Evolutionary conservation across 805 yeast species (phyloP).

Genomic region (Ogataea methylovora): DNA sequence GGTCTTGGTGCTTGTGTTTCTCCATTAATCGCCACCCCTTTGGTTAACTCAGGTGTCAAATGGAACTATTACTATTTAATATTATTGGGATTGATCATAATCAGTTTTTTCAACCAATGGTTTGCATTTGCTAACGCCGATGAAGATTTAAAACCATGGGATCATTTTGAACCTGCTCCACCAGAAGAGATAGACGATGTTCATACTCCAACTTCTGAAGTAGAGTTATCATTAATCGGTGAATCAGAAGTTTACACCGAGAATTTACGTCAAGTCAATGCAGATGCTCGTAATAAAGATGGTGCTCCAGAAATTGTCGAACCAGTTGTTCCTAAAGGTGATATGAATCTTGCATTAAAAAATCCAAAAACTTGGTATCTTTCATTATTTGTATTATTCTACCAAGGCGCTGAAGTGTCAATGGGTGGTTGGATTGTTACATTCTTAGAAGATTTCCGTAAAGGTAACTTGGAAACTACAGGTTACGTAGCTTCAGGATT

Average conservation of each 20-base stretch:
- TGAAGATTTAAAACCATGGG: constrained; percentile 33
- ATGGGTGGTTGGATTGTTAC: constrained; percentile 69
- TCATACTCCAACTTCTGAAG: constrained; percentile 1
- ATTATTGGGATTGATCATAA: constrained; percentile 31
- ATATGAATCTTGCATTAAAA: constrained; percentile 31
- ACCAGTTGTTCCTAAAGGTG: constrained; percentile 18
- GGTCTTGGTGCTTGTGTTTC: constrained; percentile 69
- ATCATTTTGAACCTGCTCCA: constrained; percentile 15
- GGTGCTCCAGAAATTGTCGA: constrained; percentile 6
- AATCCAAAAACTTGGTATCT: constrained; percentile 37
- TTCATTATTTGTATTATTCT: constrained; percentile 48
- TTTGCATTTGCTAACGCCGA: constrained; percentile 43
- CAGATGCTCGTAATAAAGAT: constrained; percentile 1
- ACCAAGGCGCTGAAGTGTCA: constrained; percentile 64
- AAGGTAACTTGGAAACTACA: constrained; percentile 36
- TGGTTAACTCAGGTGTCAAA: constrained; percentile 38
- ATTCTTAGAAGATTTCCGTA: constrained; percentile 47
- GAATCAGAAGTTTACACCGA: constrained; percentile 8
- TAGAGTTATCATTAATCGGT: constrained; percentile 4
- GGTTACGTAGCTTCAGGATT: constrained; percentile 64
- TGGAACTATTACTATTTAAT: constrained; percentile 54
- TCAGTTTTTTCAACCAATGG: constrained; percentile 27
- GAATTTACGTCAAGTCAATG: constrained; percentile 6
- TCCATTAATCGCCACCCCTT: constrained; percentile 54
- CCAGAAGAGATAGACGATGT: not conserved